phyloP scores from a whole-genome alignment of 1,284 basidiomycete species.

The Trichosporon sp. region DNA sequence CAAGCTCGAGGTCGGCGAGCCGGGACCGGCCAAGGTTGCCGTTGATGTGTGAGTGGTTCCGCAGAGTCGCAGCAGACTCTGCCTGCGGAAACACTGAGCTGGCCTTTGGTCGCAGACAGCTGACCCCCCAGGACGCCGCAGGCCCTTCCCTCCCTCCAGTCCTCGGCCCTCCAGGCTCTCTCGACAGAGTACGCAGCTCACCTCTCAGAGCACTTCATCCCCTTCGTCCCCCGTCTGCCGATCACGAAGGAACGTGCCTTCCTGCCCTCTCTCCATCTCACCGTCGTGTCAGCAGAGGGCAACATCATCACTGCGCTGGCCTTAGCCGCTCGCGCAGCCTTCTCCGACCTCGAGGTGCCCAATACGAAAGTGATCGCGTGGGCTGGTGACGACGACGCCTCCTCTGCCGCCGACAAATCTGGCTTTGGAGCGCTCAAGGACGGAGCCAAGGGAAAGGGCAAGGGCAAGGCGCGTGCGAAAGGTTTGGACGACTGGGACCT shows the following conservation, averaged over 20 bases:
- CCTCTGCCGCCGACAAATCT: conserved; percentile 8
- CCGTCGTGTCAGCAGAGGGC: conserved; percentile 40
- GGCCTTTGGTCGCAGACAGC: too few species aligned
- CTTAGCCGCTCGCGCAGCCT: conserved; percentile 51
- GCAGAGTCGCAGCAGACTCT: too few species aligned
- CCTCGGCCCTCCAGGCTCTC: conserved; percentile 36
- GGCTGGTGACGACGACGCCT: conserved; percentile 37
- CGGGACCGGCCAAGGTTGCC: conserved; percentile 50
- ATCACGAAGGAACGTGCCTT: conserved; percentile 35
- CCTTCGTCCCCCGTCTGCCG: conserved; percentile 45
- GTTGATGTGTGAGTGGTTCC: conserved; percentile 53
- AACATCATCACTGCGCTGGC: conserved; percentile 41
- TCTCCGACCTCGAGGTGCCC: conserved; percentile 50
- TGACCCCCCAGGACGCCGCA: conserved; percentile 48
- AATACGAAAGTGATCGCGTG: conserved; percentile 49
- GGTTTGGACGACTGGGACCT: conserved; percentile 57
- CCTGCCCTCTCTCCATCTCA: conserved; percentile 52
- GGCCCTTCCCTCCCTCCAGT: conserved; percentile 44
- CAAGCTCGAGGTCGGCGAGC: conserved; percentile 50
- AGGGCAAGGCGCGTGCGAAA: conserved; percentile 35
- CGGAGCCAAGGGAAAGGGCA: conserved; percentile 43
- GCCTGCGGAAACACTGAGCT: too few species aligned
- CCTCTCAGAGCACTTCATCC: conserved; percentile 52
- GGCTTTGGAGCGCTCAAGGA: conserved; percentile 53
- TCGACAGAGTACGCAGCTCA: conserved; percentile 47